These are phyloP conservation scores for Endotrypanum monterogeii DNA, from an alignment of 208 protist species.

Conservation along the genomic window DNA sequence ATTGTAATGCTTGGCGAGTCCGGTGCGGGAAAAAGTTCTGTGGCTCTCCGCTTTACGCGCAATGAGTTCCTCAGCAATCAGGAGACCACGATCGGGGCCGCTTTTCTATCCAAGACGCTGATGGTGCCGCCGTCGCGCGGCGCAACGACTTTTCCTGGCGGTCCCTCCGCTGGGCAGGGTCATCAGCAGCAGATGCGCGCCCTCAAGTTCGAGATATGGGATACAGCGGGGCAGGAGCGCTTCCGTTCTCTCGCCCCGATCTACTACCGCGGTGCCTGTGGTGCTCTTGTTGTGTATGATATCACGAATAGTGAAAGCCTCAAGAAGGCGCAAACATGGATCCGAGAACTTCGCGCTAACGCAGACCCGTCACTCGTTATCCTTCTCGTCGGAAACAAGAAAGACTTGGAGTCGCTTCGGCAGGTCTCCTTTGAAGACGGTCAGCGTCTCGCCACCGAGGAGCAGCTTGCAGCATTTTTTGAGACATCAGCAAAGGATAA, in stretches of 20 bases:
- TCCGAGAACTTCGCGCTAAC: constrained; percentile 95
- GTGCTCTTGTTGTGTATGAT: constrained; percentile 97
- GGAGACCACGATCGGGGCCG: constrained; percentile 87
- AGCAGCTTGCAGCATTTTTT: constrained; percentile 79
- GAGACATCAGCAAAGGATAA: constrained; percentile 91
- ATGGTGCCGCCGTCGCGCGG: constrained; percentile 45
- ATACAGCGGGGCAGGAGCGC: constrained; percentile 93
- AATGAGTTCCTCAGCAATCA: constrained; percentile 86
- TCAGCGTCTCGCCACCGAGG: constrained; percentile 58
- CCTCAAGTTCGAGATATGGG: constrained; percentile 92
- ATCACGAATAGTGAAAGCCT: constrained; percentile 96
- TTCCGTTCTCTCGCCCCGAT: constrained; percentile 92
- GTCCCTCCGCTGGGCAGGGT: constrained; percentile 12
- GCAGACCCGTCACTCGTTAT: constrained; percentile 91
- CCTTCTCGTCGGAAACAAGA: constrained; percentile 96
- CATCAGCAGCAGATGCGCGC: constrained; percentile 28
- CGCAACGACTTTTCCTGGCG: constrained; percentile 13
- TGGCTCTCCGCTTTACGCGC: constrained; percentile 84
- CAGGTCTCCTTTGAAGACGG: constrained; percentile 83
- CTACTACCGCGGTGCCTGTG: constrained; percentile 93
- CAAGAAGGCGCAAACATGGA: constrained; percentile 95
- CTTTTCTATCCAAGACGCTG: constrained; percentile 84
- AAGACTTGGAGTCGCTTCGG: constrained; percentile 91
- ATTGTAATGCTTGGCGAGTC: constrained; percentile 91
- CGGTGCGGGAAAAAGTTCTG: constrained; percentile 88